phyloP scores from a whole-genome alignment of 768 basidiomycete species.

The Leccinum aurantiacum region DNA sequence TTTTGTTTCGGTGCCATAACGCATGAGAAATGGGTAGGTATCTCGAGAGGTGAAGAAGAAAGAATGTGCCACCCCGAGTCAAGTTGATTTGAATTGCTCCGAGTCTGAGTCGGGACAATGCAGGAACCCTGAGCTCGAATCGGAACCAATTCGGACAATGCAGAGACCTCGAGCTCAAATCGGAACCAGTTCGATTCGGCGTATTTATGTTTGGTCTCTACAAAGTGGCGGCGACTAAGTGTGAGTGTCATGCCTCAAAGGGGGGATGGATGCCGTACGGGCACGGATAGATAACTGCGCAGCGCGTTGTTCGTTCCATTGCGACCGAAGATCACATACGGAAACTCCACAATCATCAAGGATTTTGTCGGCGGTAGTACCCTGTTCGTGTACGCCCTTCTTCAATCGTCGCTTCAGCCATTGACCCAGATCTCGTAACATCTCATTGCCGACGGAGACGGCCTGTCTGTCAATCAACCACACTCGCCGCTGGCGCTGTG shows the following conservation, averaged over 20 bases:
- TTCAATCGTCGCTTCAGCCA: background rate
- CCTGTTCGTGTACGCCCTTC: background rate
- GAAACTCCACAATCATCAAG: background rate
- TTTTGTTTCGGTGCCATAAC: too few relatives aligned
- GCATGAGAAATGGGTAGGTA: too few relatives aligned
- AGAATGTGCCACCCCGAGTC: too few relatives aligned
- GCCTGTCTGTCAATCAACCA: conserved; percentile 1
- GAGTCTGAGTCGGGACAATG: too few relatives aligned
- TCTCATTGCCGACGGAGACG: background rate
- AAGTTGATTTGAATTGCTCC: too few relatives aligned
- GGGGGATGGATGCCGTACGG: background rate
- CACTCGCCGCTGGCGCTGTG: background rate
- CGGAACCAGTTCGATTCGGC: too few relatives aligned
- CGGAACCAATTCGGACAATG: too few relatives aligned
- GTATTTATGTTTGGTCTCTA: background rate
- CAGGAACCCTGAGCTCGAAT: too few relatives aligned
- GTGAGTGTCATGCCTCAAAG: background rate
- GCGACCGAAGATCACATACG: background rate
- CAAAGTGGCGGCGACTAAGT: background rate
- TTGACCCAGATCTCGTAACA: background rate
- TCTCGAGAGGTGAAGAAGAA: too few relatives aligned
- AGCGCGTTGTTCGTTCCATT: background rate
- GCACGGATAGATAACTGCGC: background rate
- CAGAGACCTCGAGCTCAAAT: too few relatives aligned
- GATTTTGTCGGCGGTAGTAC: background rate